Percentiles rank a stretch among this genome's conserved stretches.
Conservation (phyloP, 1,284 basidiomycete species). For the Pholiota adiposa region DNA sequence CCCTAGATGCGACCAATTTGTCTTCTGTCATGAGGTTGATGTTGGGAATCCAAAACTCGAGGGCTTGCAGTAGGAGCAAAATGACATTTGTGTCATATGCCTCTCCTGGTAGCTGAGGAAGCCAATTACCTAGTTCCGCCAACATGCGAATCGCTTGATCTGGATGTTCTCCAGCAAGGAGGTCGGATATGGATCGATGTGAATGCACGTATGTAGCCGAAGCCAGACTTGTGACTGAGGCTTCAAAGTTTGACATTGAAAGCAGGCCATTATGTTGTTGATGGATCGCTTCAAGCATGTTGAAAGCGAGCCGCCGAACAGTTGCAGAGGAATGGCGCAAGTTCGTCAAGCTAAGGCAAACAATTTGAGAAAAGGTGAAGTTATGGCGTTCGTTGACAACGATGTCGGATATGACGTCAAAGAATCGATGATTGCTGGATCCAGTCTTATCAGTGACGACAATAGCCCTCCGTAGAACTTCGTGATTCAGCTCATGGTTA, state of each 20-base stretch:
- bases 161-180: slow-evolving; percentile 83
- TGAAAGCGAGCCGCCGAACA: slow-evolving; percentile 80
- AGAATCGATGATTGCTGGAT: slow-evolving; percentile 69
- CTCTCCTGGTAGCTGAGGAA: slow-evolving; percentile 69
- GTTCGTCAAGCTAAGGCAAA: slow-evolving; percentile 86
- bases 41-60: slow-evolving; percentile 83
- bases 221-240: slow-evolving; percentile 75
- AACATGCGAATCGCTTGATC: slow-evolving; percentile 72
- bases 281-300: slow-evolving; percentile 78
- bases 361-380: slow-evolving; percentile 77
- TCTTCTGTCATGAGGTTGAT: slow-evolving; percentile 73
- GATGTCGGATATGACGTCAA: slow-evolving; percentile 81
- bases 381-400: slow-evolving; percentile 64
- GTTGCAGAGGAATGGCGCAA: slow-evolving; percentile 75
- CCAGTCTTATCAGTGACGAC: slow-evolving; percentile 59
- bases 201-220: slow-evolving; percentile 83
- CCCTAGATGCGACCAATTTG: slow-evolving; percentile 56
- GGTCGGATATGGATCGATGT: slow-evolving; percentile 78
- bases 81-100: slow-evolving; percentile 46
- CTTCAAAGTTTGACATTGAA: slow-evolving; percentile 74
- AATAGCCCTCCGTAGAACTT: slow-evolving; percentile 75
- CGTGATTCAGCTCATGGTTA: slow-evolving; percentile 69
- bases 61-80: slow-evolving; percentile 68
- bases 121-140: slow-evolving; percentile 73
- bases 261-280: slow-evolving; percentile 64